Conservation (phyloP, 257 asterid species). For the Solanum dulcamara region DNA sequence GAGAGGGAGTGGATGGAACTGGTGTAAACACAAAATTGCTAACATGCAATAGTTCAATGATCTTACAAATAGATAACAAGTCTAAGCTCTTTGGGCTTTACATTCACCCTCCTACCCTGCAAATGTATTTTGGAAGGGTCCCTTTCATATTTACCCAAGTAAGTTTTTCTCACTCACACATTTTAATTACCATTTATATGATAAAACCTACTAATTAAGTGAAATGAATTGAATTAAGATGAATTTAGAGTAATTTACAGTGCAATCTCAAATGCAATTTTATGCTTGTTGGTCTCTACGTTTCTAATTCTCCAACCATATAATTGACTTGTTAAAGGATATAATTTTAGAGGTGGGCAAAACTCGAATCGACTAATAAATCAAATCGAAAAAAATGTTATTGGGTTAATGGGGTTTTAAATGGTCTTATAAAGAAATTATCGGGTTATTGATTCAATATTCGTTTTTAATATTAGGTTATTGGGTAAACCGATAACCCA, state of each 20-base stretch:
- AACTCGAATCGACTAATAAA: no score
- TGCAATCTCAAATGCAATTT: not conserved
- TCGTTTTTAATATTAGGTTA: no score
- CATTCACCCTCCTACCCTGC: constrained; percentile 38
- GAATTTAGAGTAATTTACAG: not conserved
- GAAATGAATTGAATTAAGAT: not conserved
- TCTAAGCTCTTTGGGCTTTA: constrained; percentile 64
- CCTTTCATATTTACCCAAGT: constrained; percentile 55
- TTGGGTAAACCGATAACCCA: no score
- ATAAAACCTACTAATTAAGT: no score
- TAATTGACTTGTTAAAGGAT: not conserved
- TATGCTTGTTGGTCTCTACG: not conserved
- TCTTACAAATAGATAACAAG: constrained; percentile 40
- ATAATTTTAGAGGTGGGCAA: no score
- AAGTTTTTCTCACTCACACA: not conserved
- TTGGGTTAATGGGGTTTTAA: no score
- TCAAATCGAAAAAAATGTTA: no score
- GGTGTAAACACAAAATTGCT: constrained; percentile 68
- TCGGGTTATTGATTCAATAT: no score
- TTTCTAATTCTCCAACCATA: not conserved
- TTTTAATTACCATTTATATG: not conserved
- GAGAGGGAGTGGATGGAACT: constrained; percentile 65
- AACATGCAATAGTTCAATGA: constrained; percentile 48
- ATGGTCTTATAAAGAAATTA: no score
- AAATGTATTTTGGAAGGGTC: constrained; percentile 34